Conservation (phyloP, 2,329 filamentous ascomycete genomes). For the Colletotrichum lindemuthianum region DNA sequence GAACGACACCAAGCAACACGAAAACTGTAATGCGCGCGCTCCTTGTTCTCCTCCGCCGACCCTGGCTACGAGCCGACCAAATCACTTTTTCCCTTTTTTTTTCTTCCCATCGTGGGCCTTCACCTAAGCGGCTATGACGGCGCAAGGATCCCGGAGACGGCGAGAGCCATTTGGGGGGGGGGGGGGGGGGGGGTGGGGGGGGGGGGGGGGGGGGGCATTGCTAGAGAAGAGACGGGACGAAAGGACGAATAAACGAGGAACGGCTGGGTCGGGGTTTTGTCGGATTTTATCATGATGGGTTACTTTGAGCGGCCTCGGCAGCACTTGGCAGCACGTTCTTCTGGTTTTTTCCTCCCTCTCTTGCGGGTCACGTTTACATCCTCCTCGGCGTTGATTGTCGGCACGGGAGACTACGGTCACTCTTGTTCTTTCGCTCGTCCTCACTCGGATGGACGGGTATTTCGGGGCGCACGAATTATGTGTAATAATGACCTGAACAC, state of each 20-base stretch:
- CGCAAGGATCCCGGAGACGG: conserved; percentile 1
- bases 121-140: conserved; percentile 4
- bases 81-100: not conserved
- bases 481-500: too few relatives aligned
- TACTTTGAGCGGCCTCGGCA: not conserved
- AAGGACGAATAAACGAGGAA: conserved; percentile 2
- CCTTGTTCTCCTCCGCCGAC: not conserved
- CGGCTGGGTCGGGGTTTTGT: not conserved
- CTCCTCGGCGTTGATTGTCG: too few relatives aligned
- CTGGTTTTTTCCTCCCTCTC: not conserved
- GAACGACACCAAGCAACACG: conserved; percentile 2
- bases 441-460: too few relatives aligned
- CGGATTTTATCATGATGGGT: conserved; percentile 18
- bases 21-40: conserved; percentile 25
- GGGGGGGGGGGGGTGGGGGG: conserved; percentile 14
- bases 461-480: too few relatives aligned
- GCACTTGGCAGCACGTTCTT: not conserved
- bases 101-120: not conserved
- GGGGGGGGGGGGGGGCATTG: conserved; percentile 16
- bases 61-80: not conserved
- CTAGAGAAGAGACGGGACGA: conserved; percentile 15
- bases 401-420: too few relatives aligned
- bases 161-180: conserved; percentile 13
- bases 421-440: not conserved
- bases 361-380: not conserved